Evolutionary conservation across 306 rosid genomes (phyloP).

Genomic region (Chamaecrista fasciculata): DNA sequence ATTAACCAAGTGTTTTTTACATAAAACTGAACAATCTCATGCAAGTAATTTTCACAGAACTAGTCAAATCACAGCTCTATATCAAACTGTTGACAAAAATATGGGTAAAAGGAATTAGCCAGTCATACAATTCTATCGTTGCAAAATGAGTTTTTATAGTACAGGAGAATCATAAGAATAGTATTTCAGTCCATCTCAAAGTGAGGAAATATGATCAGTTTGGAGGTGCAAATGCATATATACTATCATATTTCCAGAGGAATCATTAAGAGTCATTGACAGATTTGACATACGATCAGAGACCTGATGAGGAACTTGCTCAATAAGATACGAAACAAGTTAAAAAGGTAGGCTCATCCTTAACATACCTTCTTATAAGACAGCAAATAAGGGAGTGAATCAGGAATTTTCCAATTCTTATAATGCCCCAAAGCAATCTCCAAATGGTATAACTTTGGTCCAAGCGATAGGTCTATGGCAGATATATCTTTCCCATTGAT

Average conservation of each 20-base stretch:
- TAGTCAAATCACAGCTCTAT: neutral
- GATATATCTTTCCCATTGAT: constrained; percentile 76
- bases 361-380: constrained; percentile 69
- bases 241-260: neutral
- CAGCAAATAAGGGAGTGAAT: constrained; percentile 60
- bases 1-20: neutral
- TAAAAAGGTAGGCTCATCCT: constrained; percentile 13
- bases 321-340: constrained; percentile 1
- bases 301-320: neutral
- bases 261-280: neutral
- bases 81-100: neutral
- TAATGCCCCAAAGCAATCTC: constrained; percentile 85
- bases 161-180: neutral
- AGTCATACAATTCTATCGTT: neutral
- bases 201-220: neutral
- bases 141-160: neutral
- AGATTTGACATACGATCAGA: neutral
- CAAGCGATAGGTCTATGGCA: constrained; percentile 81
- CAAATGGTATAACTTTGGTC: constrained; percentile 85
- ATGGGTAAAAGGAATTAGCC: neutral
- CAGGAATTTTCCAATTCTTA: constrained; percentile 82
- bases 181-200: neutral
- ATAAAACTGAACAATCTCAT: neutral
- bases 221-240: neutral
- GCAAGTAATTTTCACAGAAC: constrained; percentile 15